These are phyloP conservation scores for Diphasiastrum complanatum DNA, from an alignment of 83 land plant genomes.

Conservation along the genomic window DNA sequence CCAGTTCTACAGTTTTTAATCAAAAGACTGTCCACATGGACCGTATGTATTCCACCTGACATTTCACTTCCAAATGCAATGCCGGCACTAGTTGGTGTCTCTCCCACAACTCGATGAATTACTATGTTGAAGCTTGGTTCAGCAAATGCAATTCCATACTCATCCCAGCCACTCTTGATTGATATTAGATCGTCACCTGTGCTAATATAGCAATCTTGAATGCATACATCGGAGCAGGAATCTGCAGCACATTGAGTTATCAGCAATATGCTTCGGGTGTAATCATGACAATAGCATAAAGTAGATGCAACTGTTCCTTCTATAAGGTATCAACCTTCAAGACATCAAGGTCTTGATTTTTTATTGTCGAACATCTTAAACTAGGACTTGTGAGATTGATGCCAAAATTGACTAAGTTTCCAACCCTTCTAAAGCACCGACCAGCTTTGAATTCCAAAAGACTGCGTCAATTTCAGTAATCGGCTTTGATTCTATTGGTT, in stretches of 20 bases:
- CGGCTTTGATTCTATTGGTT: too few relatives aligned
- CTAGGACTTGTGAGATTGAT: too few relatives aligned
- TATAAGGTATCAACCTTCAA: too few relatives aligned
- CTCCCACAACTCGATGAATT: conserved; percentile 9
- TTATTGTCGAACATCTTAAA: too few relatives aligned
- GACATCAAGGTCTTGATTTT: too few relatives aligned
- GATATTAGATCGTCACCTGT: conserved; percentile 23
- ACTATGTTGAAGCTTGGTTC: conserved; percentile 17
- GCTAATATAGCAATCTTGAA: conserved; percentile 23
- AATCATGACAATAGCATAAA: too few relatives aligned
- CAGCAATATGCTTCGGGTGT: too few relatives aligned
- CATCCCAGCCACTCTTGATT: conserved; percentile 30
- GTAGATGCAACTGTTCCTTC: too few relatives aligned
- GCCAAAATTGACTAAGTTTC: too few relatives aligned
- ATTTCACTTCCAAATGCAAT: conserved; percentile 23
- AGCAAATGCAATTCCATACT: conserved; percentile 20
- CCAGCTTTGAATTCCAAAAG: too few relatives aligned
- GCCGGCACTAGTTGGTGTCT: conserved; percentile 8
- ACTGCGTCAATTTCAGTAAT: too few relatives aligned
- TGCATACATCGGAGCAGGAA: conserved; percentile 18
- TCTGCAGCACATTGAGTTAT: conserved; percentile 5
- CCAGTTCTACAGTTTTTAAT: conserved; percentile 1
- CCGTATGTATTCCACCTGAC: conserved; percentile 17
- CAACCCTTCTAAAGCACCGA: too few relatives aligned
- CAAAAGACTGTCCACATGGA: conserved; percentile 1